These are phyloP conservation scores for Arachis monticola DNA, from an alignment of 331 rosid genomes.

Conservation along the genomic window DNA sequence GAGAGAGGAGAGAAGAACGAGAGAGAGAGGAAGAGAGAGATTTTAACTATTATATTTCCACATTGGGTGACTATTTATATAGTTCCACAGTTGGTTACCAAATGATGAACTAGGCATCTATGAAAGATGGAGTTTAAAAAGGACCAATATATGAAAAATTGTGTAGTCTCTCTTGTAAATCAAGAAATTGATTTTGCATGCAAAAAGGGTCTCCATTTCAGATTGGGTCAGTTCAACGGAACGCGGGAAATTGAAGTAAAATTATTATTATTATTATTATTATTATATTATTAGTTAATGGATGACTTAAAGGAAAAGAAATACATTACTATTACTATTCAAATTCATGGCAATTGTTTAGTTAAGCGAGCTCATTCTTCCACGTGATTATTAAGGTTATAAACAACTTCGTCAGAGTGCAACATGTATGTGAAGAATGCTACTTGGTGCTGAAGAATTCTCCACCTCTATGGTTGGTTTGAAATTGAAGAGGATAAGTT, in stretches of 20 bases:
- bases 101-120: background rate
- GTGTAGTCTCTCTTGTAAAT: background rate
- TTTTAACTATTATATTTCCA: too few relatives aligned
- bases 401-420: background rate
- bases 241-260: conserved; percentile 7
- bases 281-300: background rate
- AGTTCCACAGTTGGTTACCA: background rate
- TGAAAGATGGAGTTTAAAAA: too few relatives aligned
- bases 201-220: background rate
- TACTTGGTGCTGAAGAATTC: background rate
- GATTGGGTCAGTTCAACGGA: conserved; percentile 43
- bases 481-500: background rate
- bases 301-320: conserved; percentile 6
- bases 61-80: background rate
- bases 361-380: background rate
- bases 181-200: conserved; percentile 2
- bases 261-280: too few relatives aligned
- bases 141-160: too few relatives aligned
- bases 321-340: background rate
- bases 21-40: too few relatives aligned
- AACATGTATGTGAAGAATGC: background rate
- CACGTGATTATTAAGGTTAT: background rate
- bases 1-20: too few relatives aligned
- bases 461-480: background rate
- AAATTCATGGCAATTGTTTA: background rate